phyloP scores from a whole-genome alignment of 306 rosid genomes.

The Hippophae gyantsensis region DNA sequence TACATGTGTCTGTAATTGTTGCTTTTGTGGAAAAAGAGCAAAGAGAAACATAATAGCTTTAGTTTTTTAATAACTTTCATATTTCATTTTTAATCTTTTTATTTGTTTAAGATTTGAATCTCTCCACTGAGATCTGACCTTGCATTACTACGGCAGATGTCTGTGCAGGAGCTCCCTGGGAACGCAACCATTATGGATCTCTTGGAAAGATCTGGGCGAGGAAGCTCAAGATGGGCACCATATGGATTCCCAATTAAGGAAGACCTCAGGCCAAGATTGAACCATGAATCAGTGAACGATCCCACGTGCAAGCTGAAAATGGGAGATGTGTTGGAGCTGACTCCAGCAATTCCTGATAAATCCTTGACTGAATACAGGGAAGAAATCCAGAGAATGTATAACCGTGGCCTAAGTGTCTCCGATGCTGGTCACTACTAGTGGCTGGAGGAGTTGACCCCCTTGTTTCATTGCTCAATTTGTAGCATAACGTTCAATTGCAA shows the following conservation, averaged over 20 bases:
- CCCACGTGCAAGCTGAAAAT: constrained; percentile 62
- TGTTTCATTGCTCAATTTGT: constrained; percentile 1
- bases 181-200: constrained; percentile 54
- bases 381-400: constrained; percentile 62
- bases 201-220: constrained; percentile 51
- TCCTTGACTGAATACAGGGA: no score
- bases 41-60: no score
- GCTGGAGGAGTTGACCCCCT: constrained; percentile 40
- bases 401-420: constrained; percentile 43
- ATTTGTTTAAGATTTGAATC: no score
- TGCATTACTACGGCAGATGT: constrained; percentile 47
- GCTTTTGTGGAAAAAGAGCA: no score
- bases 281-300: constrained; percentile 50
- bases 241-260: constrained; percentile 68
- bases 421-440: constrained; percentile 33
- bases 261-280: constrained; percentile 74
- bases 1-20: no score
- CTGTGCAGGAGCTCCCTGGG: constrained; percentile 67
- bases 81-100: no score
- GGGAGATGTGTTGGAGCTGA: constrained; percentile 86
- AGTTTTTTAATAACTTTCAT: no score
- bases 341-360: constrained; percentile 58
- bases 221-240: constrained; percentile 49
- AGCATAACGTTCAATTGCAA: constrained; percentile 9
- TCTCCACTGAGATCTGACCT: background rate